Percentiles rank a stretch among this genome's conserved stretches.
Conservation (phyloP, 78 protist genomes). For the Mastigamoeba balamuthi region DNA sequence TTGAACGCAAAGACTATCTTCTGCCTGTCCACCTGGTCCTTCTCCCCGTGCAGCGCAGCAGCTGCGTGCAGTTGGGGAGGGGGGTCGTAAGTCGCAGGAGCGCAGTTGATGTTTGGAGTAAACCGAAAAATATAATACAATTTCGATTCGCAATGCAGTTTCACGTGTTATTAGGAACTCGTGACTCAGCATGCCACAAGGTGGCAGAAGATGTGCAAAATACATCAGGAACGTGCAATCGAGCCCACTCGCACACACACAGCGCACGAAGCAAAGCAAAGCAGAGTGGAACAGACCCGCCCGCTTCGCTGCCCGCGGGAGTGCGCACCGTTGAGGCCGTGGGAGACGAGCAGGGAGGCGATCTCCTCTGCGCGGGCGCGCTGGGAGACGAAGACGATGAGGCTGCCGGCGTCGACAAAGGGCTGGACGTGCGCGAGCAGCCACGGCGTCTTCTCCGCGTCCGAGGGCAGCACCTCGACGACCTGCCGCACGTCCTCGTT, state of each 20-base stretch:
- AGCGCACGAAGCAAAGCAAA: too few relatives aligned
- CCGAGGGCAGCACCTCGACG: slow-evolving; percentile 15
- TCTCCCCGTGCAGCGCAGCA: slow-evolving; percentile 63
- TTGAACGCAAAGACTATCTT: slow-evolving; percentile 24
- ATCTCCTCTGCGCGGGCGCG: slow-evolving; percentile 9
- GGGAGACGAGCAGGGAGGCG: not conserved
- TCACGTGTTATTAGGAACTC: not conserved
- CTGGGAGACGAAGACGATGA: slow-evolving; percentile 47
- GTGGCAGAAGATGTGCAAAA: not conserved
- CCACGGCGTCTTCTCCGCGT: slow-evolving; percentile 55
- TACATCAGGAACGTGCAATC: not conserved
- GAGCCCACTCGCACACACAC: not conserved
- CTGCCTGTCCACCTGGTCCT: slow-evolving; percentile 47
- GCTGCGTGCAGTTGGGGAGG: slow-evolving; percentile 6
- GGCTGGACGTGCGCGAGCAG: slow-evolving; percentile 5
- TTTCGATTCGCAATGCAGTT: not conserved
- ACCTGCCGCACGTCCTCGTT: slow-evolving; percentile 53
- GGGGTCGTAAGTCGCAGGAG: too few relatives aligned
- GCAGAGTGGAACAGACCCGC: too few relatives aligned
- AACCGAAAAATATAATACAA: not conserved
- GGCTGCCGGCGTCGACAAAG: slow-evolving; percentile 22
- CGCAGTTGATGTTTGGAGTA: not conserved
- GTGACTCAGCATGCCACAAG: not conserved
- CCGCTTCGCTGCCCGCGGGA: not conserved
- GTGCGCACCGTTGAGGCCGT: not conserved